Base-by-base conservation (phyloP, 306 rosid species). In the Dalbergia cultrata region DNA sequence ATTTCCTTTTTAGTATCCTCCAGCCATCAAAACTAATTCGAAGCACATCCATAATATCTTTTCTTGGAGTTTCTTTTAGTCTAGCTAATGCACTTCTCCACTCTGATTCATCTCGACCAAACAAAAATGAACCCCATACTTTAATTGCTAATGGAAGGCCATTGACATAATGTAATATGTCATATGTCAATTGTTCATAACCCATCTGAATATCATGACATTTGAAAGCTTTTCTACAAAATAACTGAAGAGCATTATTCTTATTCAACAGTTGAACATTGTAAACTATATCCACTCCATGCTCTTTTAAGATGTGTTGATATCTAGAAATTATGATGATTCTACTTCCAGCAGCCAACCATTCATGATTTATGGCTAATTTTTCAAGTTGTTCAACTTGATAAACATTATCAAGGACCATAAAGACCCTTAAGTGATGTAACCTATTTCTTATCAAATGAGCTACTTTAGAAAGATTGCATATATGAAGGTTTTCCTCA, bases 361-460 rank as follows among this genome's bases (percentile, higher is more conserved):
- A 56, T 18, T 54, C 18, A 35, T 8, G 39, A 7, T 5, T 35
- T 5, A 54, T 4, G 9, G 39, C 19, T 14, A 73, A 21, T 41
- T 58, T 73, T 21, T 73, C 67, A 4, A 73, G 1, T 6, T 56
- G 53, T 3, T 18, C 31, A 7, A 12, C 8, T 13, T 8, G 39
- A 35, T 73, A 41, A 18, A 73, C 78, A 41, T 73, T 39, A 73
- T 73, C 78, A 11, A 73, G 62, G 58, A 73, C 49, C 58, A 58
- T 9, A 10, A 70, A 56, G 3, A 8, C 17, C 76, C 9, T 54
- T 18, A 33, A 0, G 18, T 53, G 17, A 7, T n/a, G 2, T 21
- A 72, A 4, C 53, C 6, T 54, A 3, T 5, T 35, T 33, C 22
- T 5, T n/a, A 72, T 54, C 61, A 72, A 72, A 6, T 1, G n/a